Base-by-base conservation (phyloP, 805 yeast genomes). In the Ogataea allantospora region DNA sequence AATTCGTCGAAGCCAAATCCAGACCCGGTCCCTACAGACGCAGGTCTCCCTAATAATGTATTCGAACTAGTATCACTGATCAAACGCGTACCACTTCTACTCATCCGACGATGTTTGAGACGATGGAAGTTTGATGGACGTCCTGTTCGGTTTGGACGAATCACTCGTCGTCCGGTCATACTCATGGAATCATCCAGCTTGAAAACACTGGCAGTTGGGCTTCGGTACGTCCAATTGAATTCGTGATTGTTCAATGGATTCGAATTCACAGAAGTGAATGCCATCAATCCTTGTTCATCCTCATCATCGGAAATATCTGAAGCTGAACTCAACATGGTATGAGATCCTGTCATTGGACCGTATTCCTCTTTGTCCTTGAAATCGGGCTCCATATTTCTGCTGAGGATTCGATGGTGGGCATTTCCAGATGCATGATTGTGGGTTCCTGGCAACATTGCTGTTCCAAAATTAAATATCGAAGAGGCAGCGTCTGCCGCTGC, bases 41-140 rank as follows among this genome's bases (percentile, higher is more conserved):
- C 24, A 2, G 42, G 22, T 23, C 46, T 39, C 13, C 47, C 42
- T 16, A 36, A 24, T 16, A 44, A 30, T 11, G 40, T 41, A 11
- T 20, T 25, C 12, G 44, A 15, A 10, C 42, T 33, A 3, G 43
- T 24, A 13, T 50, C 54, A 27, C 52, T 48, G 9, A 38, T 10
- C 10, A 47, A 16, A 10, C 55, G 39, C 6, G 49, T 42, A 7
- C 54, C 69, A 43, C 67, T 65, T 48, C 71, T 75, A 43, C 78
- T 72, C 55, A 71, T 71, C 37, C 85, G 61, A 42, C 85, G 66
- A 27, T 75, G 74, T 25, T 51, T 55, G 19, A 51, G 35, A 27
- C 58, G 42, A 23, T 53, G 51, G 27, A 53, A 53, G 13, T 43
- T 49, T 1, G 46, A 36, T 1, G 43, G 37, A 12, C 58, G 38